Evolutionary conservation across 768 basidiomycete species (phyloP), one percentile per base, ranked within the genome.

Genomic region (Lyophyllum semitale): DNA sequence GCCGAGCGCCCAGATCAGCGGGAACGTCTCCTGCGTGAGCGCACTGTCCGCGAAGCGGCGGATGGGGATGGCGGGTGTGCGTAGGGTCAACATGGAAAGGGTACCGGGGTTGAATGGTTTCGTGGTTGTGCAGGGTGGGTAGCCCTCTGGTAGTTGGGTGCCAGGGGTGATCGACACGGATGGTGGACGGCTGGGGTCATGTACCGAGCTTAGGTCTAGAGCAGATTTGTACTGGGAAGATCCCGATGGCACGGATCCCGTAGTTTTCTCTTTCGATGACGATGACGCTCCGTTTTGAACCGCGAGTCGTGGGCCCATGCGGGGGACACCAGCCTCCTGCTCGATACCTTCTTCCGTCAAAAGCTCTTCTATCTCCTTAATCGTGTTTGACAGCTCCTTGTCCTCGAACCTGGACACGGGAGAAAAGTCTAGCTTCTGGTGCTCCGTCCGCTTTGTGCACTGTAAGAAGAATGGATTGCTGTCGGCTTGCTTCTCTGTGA

Each of bases 401-500:
- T n/a, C n/a, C n/a, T n/a, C n/a, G n/a, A n/a, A n/a, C n/a, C n/a
- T n/a, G n/a, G n/a, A n/a, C 70, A 95, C 85, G 5, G 93, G 89
- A 4, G 86, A 85, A 62, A 95, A 91, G 51, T 88, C 81, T 27
- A 70, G 75, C 12, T 80, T 74, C 22, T 77, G 73, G 63, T 94
- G 91, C 56, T 91, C 90, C 50, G 84, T 84, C 49, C 87, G 76
- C 55, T 82, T 81, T 5, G 84, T 84, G 66, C 91, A 91, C 44
- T 80, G 79, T 1, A 92, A 69, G 72, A 92, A 91, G 68, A 86
- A 87, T 5, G 89, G 89, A 57, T 88, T 89, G 30, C 74, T 74
- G 61, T 85, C 83, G 4, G 81, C 73, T 52, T 86, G 81, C 59
- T 79, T 83, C 59, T 85, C 81, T 5, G 73, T 71, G 33, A 76